phyloP scores from a whole-genome alignment of 371 early-diverging fungal genomes.

The Mucor circinelloides region DNA sequence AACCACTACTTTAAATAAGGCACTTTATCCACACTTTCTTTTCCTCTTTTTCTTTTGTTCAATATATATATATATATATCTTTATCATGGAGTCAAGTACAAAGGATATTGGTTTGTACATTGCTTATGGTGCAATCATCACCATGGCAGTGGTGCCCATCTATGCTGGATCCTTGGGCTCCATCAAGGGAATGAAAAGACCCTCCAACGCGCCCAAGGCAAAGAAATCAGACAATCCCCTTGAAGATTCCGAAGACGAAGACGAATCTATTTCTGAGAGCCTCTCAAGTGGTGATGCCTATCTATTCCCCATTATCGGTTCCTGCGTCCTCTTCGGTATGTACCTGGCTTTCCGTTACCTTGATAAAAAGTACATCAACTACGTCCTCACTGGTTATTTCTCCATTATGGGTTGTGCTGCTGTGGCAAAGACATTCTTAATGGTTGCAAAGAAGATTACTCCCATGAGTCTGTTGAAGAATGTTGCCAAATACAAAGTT shows the following conservation, averaged over 20 bases:
- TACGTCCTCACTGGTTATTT: slow-evolving; percentile 88
- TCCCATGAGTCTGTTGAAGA: slow-evolving; percentile 51
- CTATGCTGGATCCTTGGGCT: slow-evolving; percentile 80
- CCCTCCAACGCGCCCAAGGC: slow-evolving; percentile 46
- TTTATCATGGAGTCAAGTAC: slow-evolving; percentile 13
- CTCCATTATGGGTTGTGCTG: slow-evolving; percentile 78
- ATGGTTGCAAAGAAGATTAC: slow-evolving; percentile 53
- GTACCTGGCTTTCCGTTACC: slow-evolving; percentile 84
- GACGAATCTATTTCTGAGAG: slow-evolving; percentile 75
- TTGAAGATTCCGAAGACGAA: slow-evolving; percentile 55
- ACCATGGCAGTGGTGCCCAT: slow-evolving; percentile 90
- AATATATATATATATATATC: not conserved
- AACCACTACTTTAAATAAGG: not conserved
- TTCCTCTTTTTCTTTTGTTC: not conserved
- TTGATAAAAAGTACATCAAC: slow-evolving; percentile 87
- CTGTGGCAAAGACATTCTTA: slow-evolving; percentile 70
- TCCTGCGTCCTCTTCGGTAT: slow-evolving; percentile 82
- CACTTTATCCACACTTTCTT: not conserved
- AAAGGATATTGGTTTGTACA: slow-evolving; percentile 49
- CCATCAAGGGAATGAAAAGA: slow-evolving; percentile 77
- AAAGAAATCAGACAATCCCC: slow-evolving; percentile 30
- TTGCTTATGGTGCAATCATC: slow-evolving; percentile 89
- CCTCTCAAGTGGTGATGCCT: slow-evolving; percentile 87
- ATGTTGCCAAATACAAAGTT: slow-evolving; percentile 70
- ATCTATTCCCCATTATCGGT: slow-evolving; percentile 92